These are phyloP conservation scores for Multifurca ochricompacta DNA, from an alignment of 768 basidiomycete genomes.

Conservation along the genomic window DNA sequence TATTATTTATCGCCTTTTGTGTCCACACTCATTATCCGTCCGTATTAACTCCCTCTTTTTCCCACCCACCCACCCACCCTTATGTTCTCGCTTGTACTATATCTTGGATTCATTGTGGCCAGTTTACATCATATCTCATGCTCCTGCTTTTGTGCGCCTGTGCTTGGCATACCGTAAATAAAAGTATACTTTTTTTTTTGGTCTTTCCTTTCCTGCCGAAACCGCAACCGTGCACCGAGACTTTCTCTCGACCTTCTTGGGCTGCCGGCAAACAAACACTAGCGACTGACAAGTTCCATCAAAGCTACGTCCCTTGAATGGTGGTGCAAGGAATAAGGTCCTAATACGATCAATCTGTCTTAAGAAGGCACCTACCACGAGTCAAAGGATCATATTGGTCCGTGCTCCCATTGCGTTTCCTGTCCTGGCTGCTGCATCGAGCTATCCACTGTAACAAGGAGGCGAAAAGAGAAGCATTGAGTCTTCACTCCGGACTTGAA, in stretches of 20 bases:
- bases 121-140: constrained; percentile 5
- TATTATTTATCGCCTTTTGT: constrained; percentile 7
- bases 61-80: background rate
- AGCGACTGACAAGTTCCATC: too few relatives aligned
- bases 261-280: too few relatives aligned
- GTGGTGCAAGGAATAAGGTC: too few relatives aligned
- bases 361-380: too few relatives aligned
- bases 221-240: background rate
- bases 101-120: constrained; percentile 11
- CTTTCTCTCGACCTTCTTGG: background rate
- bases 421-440: background rate
- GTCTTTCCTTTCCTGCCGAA: background rate
- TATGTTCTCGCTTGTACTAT: constrained; percentile 11
- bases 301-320: too few relatives aligned
- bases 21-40: constrained; percentile 6
- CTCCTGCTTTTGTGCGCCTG: background rate
- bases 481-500: too few relatives aligned
- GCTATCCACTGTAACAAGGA: background rate
- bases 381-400: constrained; percentile 6
- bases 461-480: background rate
- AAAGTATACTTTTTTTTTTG: background rate
- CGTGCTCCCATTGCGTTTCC: constrained; percentile 1
- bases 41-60: background rate
- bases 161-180: constrained; percentile 4
- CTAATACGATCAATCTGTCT: too few relatives aligned